Evolutionary conservation across 345 rosid genomes (phyloP).

Genomic region (Triadica sebifera): DNA sequence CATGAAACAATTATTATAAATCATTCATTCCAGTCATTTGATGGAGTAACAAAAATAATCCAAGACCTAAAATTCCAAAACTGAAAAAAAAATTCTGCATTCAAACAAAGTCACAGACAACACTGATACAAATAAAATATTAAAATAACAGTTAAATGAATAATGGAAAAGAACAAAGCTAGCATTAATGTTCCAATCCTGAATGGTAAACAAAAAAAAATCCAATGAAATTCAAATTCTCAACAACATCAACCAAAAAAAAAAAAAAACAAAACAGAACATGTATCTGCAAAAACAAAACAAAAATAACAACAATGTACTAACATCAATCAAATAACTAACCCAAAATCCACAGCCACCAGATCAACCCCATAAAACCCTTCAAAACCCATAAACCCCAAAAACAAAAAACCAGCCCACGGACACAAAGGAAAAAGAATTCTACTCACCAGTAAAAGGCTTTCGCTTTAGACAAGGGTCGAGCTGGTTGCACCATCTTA

Average conservation of each 20-base stretch:
- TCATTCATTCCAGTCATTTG: not conserved
- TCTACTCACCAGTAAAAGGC: conserved; percentile 60
- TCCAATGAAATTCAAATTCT: not conserved
- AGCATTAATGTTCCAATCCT: not conserved
- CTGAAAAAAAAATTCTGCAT: not conserved
- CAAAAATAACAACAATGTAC: not conserved
- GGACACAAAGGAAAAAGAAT: not conserved
- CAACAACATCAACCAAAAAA: not conserved
- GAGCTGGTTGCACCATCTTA: conserved; percentile 87
- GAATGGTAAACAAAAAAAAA: not conserved
- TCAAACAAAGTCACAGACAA: not conserved
- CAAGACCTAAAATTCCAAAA: not conserved
- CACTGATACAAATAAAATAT: not conserved
- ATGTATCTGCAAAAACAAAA: not conserved
- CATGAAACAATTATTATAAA: not conserved
- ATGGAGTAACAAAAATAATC: not conserved
- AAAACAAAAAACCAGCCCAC: not conserved
- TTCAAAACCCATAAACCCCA: not conserved
- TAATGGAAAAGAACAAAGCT: not conserved
- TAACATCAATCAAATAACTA: conserved; percentile 2
- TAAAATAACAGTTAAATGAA: not conserved
- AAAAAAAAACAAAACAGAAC: not conserved
- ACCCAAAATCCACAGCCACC: not conserved
- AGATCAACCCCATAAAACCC: not conserved
- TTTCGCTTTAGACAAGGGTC: conserved; percentile 79